Evolutionary conservation across 2,329 filamentous ascomycete genomes (phyloP).

Genomic region (Clonostachys rhizophaga): DNA sequence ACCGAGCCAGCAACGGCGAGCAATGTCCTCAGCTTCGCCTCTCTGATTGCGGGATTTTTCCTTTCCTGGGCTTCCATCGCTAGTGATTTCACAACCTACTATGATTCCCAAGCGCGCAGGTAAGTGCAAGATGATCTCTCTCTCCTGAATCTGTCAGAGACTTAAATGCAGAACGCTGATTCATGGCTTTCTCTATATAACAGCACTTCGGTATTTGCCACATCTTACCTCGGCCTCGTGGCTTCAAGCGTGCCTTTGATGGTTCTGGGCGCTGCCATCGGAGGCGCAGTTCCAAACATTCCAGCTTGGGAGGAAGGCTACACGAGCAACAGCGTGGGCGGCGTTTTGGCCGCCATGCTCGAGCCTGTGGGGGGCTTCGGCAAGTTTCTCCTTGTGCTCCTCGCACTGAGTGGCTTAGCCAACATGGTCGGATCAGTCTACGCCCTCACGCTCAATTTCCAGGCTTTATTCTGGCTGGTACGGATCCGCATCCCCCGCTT

Average conservation of each 20-base stretch:
- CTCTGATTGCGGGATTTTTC: constrained; percentile 59
- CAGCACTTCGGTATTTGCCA: constrained; percentile 23
- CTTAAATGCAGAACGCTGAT: neutral
- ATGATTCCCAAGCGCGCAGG: constrained; percentile 22
- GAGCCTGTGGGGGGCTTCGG: constrained; percentile 54
- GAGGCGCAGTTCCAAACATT: constrained; percentile 49
- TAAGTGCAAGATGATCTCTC: constrained; percentile 2
- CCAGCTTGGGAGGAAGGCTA: constrained; percentile 51
- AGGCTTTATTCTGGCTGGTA: constrained; percentile 53
- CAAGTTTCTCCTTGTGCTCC: constrained; percentile 55
- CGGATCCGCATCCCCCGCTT: constrained; percentile 50
- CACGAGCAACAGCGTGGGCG: constrained; percentile 46
- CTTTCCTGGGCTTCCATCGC: constrained; percentile 56
- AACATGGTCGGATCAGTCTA: constrained; percentile 58
- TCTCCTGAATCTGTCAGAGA: no score
- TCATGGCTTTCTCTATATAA: neutral
- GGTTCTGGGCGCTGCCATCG: constrained; percentile 60
- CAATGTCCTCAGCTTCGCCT: constrained; percentile 49
- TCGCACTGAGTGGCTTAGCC: constrained; percentile 51
- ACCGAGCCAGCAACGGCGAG: constrained; percentile 34
- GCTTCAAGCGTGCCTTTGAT: constrained; percentile 54
- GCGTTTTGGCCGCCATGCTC: constrained; percentile 56
- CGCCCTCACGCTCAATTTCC: constrained; percentile 59
- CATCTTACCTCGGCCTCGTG: constrained; percentile 51
- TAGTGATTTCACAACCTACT: constrained; percentile 58